A percentile compares a stretch with the other conserved stretches of the same genome.
Conservation (phyloP, 805 yeast species). For the Nadsonia fulvescens region DNA sequence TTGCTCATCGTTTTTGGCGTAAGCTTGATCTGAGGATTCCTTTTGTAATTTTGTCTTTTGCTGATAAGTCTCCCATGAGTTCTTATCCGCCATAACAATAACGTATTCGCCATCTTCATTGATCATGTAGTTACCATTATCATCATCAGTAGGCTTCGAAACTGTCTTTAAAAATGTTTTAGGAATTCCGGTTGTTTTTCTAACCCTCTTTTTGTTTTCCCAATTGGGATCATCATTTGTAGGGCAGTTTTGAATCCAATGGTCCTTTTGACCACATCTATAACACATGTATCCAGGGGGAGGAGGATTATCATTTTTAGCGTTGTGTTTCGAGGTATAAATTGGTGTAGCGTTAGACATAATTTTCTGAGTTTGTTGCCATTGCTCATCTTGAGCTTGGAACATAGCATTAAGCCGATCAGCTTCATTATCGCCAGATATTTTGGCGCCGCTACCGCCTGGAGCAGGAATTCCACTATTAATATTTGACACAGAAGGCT, state of each 20-base stretch:
- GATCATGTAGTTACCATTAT: constrained; percentile 45
- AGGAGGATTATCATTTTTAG: constrained; percentile 30
- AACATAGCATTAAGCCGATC: constrained; percentile 83
- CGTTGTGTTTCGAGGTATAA: constrained; percentile 21
- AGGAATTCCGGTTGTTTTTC: constrained; percentile 95
- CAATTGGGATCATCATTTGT: constrained; percentile 82
- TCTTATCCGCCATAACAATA: constrained; percentile 83
- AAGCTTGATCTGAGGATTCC: constrained; percentile 13
- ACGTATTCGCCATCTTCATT: constrained; percentile 93
- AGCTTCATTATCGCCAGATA: constrained; percentile 48
- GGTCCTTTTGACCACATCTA: constrained; percentile 89
- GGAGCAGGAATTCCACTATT: constrained; percentile 8
- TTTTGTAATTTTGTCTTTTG: constrained; percentile 31
- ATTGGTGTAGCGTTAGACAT: constrained; percentile 76
- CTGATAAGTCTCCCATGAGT: constrained; percentile 79
- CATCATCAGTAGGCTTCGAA: constrained; percentile 58
- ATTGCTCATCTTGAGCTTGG: constrained; percentile 79
- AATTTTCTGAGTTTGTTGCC: constrained; percentile 87
- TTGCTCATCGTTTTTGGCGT: constrained; percentile 28
- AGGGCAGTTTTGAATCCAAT: constrained; percentile 93
- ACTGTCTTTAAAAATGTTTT: constrained; percentile 76
- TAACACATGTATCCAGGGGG: constrained; percentile 95
- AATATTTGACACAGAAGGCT: constrained; percentile 9
- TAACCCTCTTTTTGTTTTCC: constrained; percentile 81
- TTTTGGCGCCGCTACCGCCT: too few species aligned